A percentile compares a stretch with the other conserved stretches of the same genome.
Evolutionary conservation across 495 filamentous ascomycete genomes (phyloP).

Genomic region (Aspergillus conjunctus): DNA sequence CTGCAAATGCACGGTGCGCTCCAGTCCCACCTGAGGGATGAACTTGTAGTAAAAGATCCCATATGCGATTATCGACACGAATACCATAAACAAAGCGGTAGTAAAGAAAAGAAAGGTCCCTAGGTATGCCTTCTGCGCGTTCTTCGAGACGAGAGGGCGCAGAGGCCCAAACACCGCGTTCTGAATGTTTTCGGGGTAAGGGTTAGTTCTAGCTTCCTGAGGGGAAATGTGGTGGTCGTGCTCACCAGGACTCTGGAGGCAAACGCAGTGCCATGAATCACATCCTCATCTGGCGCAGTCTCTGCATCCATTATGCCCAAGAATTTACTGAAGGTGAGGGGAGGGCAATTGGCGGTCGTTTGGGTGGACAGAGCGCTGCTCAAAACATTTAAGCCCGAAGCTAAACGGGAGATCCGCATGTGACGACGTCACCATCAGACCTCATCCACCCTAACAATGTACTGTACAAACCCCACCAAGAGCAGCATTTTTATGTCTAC

Average conservation of each 20-base stretch:
- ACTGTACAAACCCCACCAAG: too few relatives aligned
- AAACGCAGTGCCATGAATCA: slow-evolving; percentile 15
- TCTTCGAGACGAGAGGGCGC: slow-evolving; percentile 60
- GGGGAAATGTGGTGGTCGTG: not conserved
- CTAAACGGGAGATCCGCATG: not conserved
- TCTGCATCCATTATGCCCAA: slow-evolving; percentile 29
- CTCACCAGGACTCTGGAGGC: slow-evolving; percentile 25
- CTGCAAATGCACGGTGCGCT: slow-evolving; percentile 74
- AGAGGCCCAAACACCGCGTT: slow-evolving; percentile 37
- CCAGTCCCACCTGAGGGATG: slow-evolving; percentile 70
- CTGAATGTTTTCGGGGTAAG: slow-evolving; percentile 27
- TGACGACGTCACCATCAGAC: not conserved
- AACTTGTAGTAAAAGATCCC: slow-evolving; percentile 78
- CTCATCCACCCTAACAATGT: not conserved
- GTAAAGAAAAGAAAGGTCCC: slow-evolving; percentile 64
- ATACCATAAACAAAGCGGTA: slow-evolving; percentile 60
- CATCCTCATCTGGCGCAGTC: slow-evolving; percentile 31
- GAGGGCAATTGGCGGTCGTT: not conserved
- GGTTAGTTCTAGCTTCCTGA: slow-evolving; percentile 7
- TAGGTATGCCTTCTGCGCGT: slow-evolving; percentile 71
- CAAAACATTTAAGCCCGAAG: not conserved
- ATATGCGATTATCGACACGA: slow-evolving; percentile 67
- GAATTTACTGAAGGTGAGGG: not conserved
- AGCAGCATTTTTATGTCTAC: too few relatives aligned
- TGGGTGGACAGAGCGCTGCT: not conserved